Base-by-base conservation (phyloP, 108 stramenopile species). In the Phaeodactylum tricornutum region DNA sequence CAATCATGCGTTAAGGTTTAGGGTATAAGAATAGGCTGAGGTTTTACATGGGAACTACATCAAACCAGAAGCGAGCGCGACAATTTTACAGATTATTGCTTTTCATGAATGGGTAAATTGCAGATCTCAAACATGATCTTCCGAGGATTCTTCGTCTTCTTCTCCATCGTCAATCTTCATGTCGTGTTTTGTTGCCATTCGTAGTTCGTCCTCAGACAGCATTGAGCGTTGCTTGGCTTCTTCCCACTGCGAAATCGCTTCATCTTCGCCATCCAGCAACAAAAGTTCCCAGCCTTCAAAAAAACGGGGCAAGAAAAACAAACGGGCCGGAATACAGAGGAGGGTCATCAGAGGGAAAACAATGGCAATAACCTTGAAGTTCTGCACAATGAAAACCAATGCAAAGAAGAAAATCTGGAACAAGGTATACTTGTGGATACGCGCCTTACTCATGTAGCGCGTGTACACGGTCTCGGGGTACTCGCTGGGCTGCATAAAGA, bases 291-390 rank as follows among this genome's bases (percentile, higher is more conserved):
- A 59, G 4, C 48, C 52, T 11, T 44, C 53, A 53, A 75, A 70
- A 37, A 75, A 57, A 21, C 59, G 61, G 11, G 73, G 73, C 11
- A 70, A 45, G 7, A 70, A 19, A 36, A 43, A 70, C 9, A 67
- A 34, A 28, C 73, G 62, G n/a, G 33, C 45, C 17, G 73, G 73
- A 30, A 75, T 75, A 43, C 73, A 75, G 3, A 69, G 40, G 67
- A 56, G 29, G 7, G 57, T 70, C 53, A 75, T 54, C 19, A 75
- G 29, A 5, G 73, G 73, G 30, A 75, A 74, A 3, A 50, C 72
- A 46, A 74, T 69, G 19, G 64, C 50, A 29, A 74, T 60, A 22
- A 37, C 29, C 38, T 64, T 61, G 41, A 65, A 50, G 29, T 47
- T 53, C 32, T 69, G 50, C 15, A 69, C 67, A 4, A 62, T 35